Percentiles rank a stretch among this genome's conserved stretches.
Evolutionary conservation across 1,284 basidiomycete genomes (phyloP).

Genomic region (Leccinum pallidistipes): DNA sequence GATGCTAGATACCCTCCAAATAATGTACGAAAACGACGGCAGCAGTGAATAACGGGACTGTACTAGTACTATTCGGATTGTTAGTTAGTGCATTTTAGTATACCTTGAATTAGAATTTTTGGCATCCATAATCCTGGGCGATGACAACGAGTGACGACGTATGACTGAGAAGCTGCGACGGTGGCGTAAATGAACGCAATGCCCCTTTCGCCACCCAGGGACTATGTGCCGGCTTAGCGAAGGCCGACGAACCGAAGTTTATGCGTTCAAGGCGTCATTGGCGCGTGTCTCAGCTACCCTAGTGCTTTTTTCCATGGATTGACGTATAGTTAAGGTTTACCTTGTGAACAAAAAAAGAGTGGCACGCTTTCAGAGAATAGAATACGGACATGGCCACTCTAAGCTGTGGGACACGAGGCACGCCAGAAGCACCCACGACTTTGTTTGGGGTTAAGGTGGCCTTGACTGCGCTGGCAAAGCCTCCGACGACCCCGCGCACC

Average conservation of each 20-base stretch:
- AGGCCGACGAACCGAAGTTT: constrained; percentile 12
- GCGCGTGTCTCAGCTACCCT: constrained; percentile 24
- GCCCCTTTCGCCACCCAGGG: constrained; percentile 29
- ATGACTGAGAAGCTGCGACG: constrained; percentile 3
- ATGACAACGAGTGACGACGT: not conserved
- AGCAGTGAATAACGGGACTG: constrained; percentile 35
- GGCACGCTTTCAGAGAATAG: constrained; percentile 5
- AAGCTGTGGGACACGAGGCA: constrained; percentile 25
- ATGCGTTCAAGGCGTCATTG: constrained; percentile 16
- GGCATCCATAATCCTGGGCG: constrained; percentile 11
- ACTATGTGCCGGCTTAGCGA: constrained; percentile 19
- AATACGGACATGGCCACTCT: constrained; percentile 6
- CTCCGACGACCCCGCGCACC: not conserved
- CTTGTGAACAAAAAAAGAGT: constrained; percentile 6
- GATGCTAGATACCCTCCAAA: constrained; percentile 36
- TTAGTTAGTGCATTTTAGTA: constrained; percentile 35
- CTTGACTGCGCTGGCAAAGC: constrained; percentile 13
- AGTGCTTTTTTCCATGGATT: constrained; percentile 15
- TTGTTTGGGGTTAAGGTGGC: constrained; percentile 28
- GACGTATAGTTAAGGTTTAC: constrained; percentile 25
- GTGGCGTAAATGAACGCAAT: constrained; percentile 23
- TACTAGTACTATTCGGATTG: constrained; percentile 34
- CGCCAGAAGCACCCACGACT: constrained; percentile 30
- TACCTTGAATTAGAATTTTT: constrained; percentile 40
- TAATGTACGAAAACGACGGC: constrained; percentile 30